Base-by-base conservation (phyloP, 495 filamentous ascomycete species). In the Aspergillus sclerotioniger region DNA sequence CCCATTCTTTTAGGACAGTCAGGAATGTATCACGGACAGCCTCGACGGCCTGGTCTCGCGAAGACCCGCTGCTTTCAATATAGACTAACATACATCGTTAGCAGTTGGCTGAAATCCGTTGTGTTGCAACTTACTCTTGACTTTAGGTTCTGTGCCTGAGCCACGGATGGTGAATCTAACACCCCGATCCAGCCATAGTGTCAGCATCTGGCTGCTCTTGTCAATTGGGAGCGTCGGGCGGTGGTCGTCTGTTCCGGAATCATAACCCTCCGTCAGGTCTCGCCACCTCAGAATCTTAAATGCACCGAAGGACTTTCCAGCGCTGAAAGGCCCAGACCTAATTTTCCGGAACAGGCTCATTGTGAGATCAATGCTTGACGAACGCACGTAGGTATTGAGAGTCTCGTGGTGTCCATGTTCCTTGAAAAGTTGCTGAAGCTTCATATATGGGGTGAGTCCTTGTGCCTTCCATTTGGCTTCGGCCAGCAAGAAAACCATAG, bases 131-230 rank as follows among this genome's bases (percentile, higher is more conserved):
- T 63, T 71, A 84, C 82, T 71, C 64, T 86, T 86, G 39, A 85
- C 84, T 66, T 86, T 86, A 1, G 87, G 87, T 67, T 90, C 87
- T 2, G 87, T 90, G 6, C 87, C 87, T 1, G 85, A 88, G 6
- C 81, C 84, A 63, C 87, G 74, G 29, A 87, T 76, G 2, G 87
- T 90, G 66, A 89, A 87, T 43, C 82, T 79, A 2, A 87, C 79
- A 21, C 79, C 80, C 1, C 72, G 62, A 16, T 79, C 79, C 28
- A 90, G 64, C 75, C 85, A 85, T 55, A 83, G 77, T n/a, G 87
- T 90, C 54, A 90, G 79, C 87, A 90, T 90, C 63, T 90, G 83
- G 43, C 80, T 83, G 16, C 68, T 76, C 35, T 73, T 71, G 53
- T 83, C 82, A n/a, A 80, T 73, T 2, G 87, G 87, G 54, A 90